These are phyloP conservation scores for Ophiocordyceps polyrhachis-furcata DNA, from an alignment of 2,329 filamentous ascomycete species.

Conservation along the genomic window DNA sequence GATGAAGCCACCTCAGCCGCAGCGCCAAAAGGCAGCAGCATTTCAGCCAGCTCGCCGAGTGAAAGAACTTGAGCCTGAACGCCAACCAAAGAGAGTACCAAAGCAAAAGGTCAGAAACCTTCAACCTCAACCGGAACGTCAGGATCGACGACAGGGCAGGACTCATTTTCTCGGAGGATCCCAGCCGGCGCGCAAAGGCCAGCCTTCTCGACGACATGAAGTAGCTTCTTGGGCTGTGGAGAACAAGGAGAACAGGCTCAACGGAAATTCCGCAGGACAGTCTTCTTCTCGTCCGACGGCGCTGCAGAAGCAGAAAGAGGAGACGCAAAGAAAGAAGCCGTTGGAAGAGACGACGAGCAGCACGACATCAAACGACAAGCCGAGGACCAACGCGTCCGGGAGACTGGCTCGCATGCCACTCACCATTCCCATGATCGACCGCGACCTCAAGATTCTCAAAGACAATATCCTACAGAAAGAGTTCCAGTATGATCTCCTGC, in stretches of 20 bases:
- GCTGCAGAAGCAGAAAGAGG: no score
- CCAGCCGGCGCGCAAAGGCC: no score
- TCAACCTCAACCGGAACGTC: neutral
- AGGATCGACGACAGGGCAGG: neutral
- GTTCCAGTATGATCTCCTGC: neutral
- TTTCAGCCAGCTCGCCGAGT: neutral
- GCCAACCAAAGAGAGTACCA: neutral
- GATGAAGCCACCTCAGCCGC: neutral
- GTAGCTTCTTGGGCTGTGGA: no score
- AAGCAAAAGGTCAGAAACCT: neutral
- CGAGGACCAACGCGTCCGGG: no score
- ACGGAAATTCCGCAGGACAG: no score
- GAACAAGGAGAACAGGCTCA: no score
- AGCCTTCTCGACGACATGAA: no score
- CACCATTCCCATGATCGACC: neutral
- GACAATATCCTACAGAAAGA: neutral
- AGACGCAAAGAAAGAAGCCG: no score
- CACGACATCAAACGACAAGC: no score
- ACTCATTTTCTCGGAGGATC: no score
- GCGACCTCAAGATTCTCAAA: neutral
- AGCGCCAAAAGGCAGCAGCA: neutral
- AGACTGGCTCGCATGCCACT: neutral
- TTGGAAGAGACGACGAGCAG: no score
- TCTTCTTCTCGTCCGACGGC: no score
- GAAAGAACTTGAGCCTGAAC: neutral